Conservation (phyloP, 352 stramenopile genomes). For the Pythium rhizo-oryzae region DNA sequence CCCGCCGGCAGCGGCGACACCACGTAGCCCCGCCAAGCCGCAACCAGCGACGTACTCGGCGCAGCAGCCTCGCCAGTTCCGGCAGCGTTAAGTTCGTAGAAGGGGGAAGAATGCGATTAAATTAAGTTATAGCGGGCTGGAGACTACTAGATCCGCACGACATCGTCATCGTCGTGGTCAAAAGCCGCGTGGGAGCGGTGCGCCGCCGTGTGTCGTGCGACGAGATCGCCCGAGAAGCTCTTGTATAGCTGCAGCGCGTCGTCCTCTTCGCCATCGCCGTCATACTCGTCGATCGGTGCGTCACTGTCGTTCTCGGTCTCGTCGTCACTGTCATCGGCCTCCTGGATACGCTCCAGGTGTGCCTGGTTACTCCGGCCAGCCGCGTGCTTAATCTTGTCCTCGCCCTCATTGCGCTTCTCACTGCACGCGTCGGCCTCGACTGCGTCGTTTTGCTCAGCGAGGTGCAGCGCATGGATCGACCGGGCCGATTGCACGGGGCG, state of each 20-base stretch:
- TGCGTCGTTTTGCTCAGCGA: conserved; percentile 1
- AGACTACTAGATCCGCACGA: conserved; percentile 23
- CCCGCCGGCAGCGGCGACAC: background rate
- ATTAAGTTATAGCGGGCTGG: background rate
- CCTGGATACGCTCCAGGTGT: conserved; percentile 27
- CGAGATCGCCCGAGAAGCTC: conserved; percentile 39
- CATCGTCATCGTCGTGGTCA: conserved; percentile 28
- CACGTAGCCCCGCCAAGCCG: conserved; percentile 5
- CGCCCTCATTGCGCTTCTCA: background rate
- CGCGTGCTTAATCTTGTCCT: background rate
- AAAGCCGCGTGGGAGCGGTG: conserved; percentile 22
- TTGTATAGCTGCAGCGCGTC: conserved; percentile 27
- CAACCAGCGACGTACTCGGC: conserved; percentile 13
- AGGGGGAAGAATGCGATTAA: background rate
- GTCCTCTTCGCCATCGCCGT: conserved; percentile 27
- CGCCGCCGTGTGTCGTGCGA: conserved; percentile 41
- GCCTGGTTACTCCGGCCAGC: conserved; percentile 22
- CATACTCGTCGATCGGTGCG: conserved; percentile 25
- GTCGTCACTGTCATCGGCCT: conserved; percentile 25
- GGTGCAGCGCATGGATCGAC: conserved; percentile 6
- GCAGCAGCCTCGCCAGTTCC: conserved; percentile 20
- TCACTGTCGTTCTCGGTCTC: conserved; percentile 18
- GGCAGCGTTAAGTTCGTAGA: background rate
- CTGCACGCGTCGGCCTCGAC: conserved; percentile 4
- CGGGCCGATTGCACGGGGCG: conserved; percentile 18